Conservation (phyloP, 192 early-diverging fungal genomes). For the Coemansia sp. region DNA sequence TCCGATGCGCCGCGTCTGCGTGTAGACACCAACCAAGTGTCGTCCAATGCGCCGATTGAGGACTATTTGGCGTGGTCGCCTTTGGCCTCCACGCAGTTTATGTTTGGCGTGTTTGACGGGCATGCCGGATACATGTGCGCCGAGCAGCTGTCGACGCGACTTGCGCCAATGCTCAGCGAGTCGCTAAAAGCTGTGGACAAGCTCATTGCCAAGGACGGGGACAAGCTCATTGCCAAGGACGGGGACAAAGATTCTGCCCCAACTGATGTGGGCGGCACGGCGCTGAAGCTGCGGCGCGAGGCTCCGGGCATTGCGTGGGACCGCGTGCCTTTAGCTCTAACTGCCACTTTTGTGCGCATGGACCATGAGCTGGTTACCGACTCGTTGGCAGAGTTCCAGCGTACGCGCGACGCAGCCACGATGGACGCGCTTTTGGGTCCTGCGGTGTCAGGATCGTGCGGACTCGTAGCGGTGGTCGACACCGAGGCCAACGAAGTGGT, state of each 20-base stretch:
- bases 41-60: conserved; percentile 51
- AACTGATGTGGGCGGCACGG: conserved; percentile 13
- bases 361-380: conserved; percentile 24
- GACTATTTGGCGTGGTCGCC: conserved; percentile 42
- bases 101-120: conserved; percentile 43
- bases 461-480: conserved; percentile 40
- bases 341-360: conserved; percentile 32
- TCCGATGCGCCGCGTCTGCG: conserved; percentile 4
- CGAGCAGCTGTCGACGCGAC: conserved; percentile 30
- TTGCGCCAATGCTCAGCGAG: conserved; percentile 42
- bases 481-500: conserved; percentile 27
- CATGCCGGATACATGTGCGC: conserved; percentile 45
- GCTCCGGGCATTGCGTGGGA: conserved; percentile 34
- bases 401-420: conserved; percentile 11
- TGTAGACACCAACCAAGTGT: conserved; percentile 50
- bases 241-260: not conserved
- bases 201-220: conserved; percentile 2
- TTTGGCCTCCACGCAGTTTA: conserved; percentile 20
- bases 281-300: conserved; percentile 22
- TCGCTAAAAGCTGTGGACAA: conserved; percentile 15
- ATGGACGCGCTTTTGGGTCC: conserved; percentile 41
- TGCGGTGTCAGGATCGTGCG: conserved; percentile 41
- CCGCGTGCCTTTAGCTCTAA: conserved; percentile 23
- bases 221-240: not conserved
- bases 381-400: conserved; percentile 26